Percentiles rank a stretch among this genome's conserved stretches.
Conservation (phyloP, 2,329 filamentous ascomycete species). For the Venturia aucupariae region DNA sequence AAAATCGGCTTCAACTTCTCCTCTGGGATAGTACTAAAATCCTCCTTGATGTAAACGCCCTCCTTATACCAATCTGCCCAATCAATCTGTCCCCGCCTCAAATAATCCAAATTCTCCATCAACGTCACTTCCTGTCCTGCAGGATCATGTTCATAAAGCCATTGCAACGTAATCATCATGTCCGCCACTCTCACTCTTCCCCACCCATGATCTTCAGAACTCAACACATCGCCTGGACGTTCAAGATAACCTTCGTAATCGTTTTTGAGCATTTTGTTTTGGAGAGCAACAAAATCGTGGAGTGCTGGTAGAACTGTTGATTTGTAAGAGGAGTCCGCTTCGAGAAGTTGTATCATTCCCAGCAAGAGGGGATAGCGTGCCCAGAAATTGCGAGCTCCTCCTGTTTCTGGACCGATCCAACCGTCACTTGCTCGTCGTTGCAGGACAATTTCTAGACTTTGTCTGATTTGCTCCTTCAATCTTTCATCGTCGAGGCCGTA, state of each 20-base stretch:
- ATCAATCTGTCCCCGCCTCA: slow-evolving; percentile 28
- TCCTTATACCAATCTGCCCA: slow-evolving; percentile 26
- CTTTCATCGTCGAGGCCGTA: slow-evolving; percentile 40
- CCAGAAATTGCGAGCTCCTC: slow-evolving; percentile 41
- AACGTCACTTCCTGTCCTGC: slow-evolving; percentile 22
- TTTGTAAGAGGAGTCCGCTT: slow-evolving; percentile 37
- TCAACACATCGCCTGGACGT: slow-evolving; percentile 35
- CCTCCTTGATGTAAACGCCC: slow-evolving; percentile 20
- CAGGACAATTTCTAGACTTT: slow-evolving; percentile 40
- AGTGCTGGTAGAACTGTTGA: slow-evolving; percentile 40
- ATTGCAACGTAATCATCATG: slow-evolving; percentile 39
- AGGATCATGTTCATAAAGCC: slow-evolving; percentile 39
- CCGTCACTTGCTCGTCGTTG: slow-evolving; percentile 43
- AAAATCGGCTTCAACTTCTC: slow-evolving; percentile 20
- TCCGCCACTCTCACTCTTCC: slow-evolving; percentile 25
- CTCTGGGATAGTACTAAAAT: slow-evolving; percentile 21
- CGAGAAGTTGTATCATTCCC: slow-evolving; percentile 41
- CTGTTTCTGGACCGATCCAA: slow-evolving; percentile 47
- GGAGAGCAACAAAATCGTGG: slow-evolving; percentile 41
- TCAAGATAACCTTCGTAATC: slow-evolving; percentile 43
- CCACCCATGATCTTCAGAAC: slow-evolving; percentile 21
- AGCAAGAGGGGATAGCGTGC: slow-evolving; percentile 43
- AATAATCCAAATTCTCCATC: slow-evolving; percentile 35
- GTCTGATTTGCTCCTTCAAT: slow-evolving; percentile 41
- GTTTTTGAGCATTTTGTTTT: slow-evolving; percentile 46